Base-by-base conservation (phyloP, 2,329 filamentous ascomycete species). In the Geosmithia putterillii region DNA sequence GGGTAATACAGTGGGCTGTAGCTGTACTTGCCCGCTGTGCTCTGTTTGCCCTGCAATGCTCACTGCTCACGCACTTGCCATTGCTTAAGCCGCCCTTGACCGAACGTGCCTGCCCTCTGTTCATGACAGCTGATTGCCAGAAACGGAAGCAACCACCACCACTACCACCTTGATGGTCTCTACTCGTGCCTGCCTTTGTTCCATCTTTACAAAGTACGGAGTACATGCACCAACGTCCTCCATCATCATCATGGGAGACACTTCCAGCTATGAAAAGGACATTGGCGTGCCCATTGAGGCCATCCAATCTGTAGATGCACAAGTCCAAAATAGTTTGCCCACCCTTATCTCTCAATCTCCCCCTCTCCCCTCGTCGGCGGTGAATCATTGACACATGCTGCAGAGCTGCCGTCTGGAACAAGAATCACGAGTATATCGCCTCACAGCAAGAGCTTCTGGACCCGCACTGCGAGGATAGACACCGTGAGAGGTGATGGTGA, bases 401-500 rank as follows among this genome's bases (percentile, higher is more conserved):
- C 42, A 44, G 43, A 41, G 19, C 38, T 45, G 4, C 43, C 43
- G 2, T 1, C 3, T 5, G 40, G 25, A 3, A 41, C 38, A 7
- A 6, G 23, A 4, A 23, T 45, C n/a, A 17, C 19, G 21, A 20
- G 17, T 1, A 38, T 38, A n/a, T 25, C 38, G 20, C 20, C 41
- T 9, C 44, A 45, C 18, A 37, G 44, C 17, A 38, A 35, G n/a
- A 45, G 43, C n/a, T 42, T 34, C 32, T 45, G 44, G 44, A 42
- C 41, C 3, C 44, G 44, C 4, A 45, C 44, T 6, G 44, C 44
- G 7, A n/a, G 35, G 18, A 18, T 45, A 2, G 15, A 42, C 9
- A 18, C 35, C n/a, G 34, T 18, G 8, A 32, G 28, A 32, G 28
- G n/a, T n/a, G n/a, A n/a, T n/a, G n/a, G n/a, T n/a, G 15, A 17